Percentiles rank a stretch among this genome's conserved stretches.
Evolutionary conservation across 2,329 filamentous ascomycete species (phyloP).

Genomic region (Claviceps pazoutovae): DNA sequence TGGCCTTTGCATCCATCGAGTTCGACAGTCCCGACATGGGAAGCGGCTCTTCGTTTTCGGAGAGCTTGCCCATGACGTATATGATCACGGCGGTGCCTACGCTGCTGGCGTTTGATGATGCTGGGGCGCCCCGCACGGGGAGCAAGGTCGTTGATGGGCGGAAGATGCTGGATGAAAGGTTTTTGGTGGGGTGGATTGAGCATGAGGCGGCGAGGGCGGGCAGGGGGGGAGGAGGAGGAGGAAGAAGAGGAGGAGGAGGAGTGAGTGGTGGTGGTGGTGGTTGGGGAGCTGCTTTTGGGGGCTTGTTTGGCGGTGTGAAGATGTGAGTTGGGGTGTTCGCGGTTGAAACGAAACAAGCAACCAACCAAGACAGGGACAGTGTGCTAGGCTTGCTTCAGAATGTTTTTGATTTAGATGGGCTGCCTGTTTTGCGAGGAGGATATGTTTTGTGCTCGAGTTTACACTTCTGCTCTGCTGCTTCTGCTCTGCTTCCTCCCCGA

Average conservation of each 20-base stretch:
- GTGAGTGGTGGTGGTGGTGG: constrained; percentile 20
- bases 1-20: constrained; percentile 39
- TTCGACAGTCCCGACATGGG: constrained; percentile 45
- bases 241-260: constrained; percentile 20
- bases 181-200: constrained; percentile 39
- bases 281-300: constrained; percentile 20
- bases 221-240: constrained; percentile 25
- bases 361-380: no score
- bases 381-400: no score
- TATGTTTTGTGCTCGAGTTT: no score
- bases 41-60: constrained; percentile 15
- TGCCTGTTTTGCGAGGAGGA: no score
- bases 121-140: constrained; percentile 34
- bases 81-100: constrained; percentile 46
- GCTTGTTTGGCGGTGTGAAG: constrained; percentile 25
- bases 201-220: constrained; percentile 27
- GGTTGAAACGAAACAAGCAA: no score
- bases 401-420: no score
- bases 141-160: constrained; percentile 36
- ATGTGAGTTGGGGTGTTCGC: neutral
- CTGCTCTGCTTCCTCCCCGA: no score
- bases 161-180: constrained; percentile 33
- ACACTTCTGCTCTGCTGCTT: no score
- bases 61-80: constrained; percentile 35
- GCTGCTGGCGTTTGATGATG: constrained; percentile 43